A percentile compares a stretch with the other conserved stretches of the same genome.
These are phyloP conservation scores for Globisporangium carolinianum DNA, from an alignment of 352 stramenopile species.

Conservation along the genomic window DNA sequence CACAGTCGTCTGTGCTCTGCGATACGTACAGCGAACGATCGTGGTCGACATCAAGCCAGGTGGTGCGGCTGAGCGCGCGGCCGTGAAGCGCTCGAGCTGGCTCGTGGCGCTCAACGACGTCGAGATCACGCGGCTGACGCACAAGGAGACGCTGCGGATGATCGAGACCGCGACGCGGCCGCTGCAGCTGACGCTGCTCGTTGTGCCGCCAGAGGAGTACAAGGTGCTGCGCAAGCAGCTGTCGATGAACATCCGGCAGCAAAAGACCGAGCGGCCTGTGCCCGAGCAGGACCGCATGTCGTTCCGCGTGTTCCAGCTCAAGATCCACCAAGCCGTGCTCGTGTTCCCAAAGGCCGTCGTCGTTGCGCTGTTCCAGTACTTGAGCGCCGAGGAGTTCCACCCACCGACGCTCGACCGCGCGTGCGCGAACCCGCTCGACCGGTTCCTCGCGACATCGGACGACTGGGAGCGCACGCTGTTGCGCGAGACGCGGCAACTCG, in stretches of 20 bases:
- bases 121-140: conserved; percentile 69
- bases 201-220: conserved; percentile 69
- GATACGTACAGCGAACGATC: conserved; percentile 49
- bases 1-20: background rate
- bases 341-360: conserved; percentile 60
- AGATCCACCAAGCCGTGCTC: conserved; percentile 77
- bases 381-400: conserved; percentile 63
- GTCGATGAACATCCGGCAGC: conserved; percentile 81
- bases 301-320: conserved; percentile 78
- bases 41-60: conserved; percentile 85
- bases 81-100: conserved; percentile 81
- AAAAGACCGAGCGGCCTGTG: conserved; percentile 75
- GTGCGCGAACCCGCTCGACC: conserved; percentile 48
- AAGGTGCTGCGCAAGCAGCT: conserved; percentile 68
- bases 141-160: conserved; percentile 81
- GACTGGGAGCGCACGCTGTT: conserved; percentile 48
- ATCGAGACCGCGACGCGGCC: conserved; percentile 74
- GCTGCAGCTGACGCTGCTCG: conserved; percentile 61
- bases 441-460: conserved; percentile 37
- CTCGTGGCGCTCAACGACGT: conserved; percentile 74
- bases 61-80: conserved; percentile 60
- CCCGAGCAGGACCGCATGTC: conserved; percentile 83
- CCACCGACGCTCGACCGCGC: conserved; percentile 36
- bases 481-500: conserved; percentile 46
- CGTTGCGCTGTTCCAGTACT: conserved; percentile 67